Base-by-base conservation (phyloP, 2,329 filamentous ascomycete species). In the Cladobotryum protrusum region DNA sequence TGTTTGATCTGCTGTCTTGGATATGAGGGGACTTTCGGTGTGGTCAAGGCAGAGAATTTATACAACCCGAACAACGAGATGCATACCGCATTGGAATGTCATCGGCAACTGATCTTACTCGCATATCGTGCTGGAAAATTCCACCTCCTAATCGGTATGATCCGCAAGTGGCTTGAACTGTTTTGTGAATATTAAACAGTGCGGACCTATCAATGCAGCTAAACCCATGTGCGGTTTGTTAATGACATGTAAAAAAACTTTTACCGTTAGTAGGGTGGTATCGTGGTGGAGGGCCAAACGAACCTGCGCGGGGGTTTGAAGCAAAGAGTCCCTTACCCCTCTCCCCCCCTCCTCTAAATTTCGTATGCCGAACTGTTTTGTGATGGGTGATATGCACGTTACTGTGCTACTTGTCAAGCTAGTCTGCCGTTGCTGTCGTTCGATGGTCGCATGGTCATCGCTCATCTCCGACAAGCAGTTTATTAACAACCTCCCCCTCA, bases 271-370 rank as follows among this genome's bases (percentile, higher is more conserved):
- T 19, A 15, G 15, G 15, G 2, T 44, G 39, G 39, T 39, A 49
- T 49, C 47, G 20, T 4, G 48, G 43, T 43, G 43, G 48, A 43
- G 37, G 32, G 37, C 32, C 24, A 43, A 47, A 37, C 5, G 37
- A 43, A 46, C 13, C 17, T 14, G 48, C 46, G 48, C 48, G 48
- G 48, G 48, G 48, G 43, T 34, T 9, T 43, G 37, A 50, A 42
- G 32, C 36, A 29, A 32, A 14, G 35, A 42, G 43, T 12, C 18
- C 7, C 3, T 37, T 37, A n/a, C 17, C 14, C 35, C 48, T 39
- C 17, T 50, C 35, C 43, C 48, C 48, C 43, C 6, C 6, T 9
- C 6, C 24, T 7, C 20, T 24, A 29, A 4, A 29, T 5, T 29
- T 29, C 24, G 3, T 29, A 9, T 8, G 6, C 24, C 6, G 7